Percentiles rank a stretch among this genome's conserved stretches.
These are phyloP conservation scores for Marasmius fiardii DNA, from an alignment of 1,284 basidiomycete genomes.

Conservation along the genomic window DNA sequence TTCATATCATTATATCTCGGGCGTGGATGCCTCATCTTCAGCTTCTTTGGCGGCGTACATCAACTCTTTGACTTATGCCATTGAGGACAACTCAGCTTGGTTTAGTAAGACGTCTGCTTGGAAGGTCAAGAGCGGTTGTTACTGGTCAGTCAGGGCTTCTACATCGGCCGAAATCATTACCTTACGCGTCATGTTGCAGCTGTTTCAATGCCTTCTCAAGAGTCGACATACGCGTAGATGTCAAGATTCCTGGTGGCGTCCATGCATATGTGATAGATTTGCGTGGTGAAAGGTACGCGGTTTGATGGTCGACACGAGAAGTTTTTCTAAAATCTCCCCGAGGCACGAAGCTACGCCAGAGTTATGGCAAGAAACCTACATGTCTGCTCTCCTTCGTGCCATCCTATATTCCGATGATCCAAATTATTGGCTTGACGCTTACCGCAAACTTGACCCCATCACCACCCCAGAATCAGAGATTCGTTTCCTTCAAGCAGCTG, in stretches of 20 bases:
- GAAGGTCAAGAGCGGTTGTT: conserved; percentile 93
- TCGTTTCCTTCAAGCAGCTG: conserved; percentile 89
- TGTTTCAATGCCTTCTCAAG: conserved; percentile 99
- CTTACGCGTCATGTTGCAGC: conserved; percentile 34
- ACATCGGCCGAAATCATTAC: background rate
- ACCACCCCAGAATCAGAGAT: conserved; percentile 86
- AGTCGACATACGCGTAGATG: conserved; percentile 95
- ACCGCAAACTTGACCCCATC: conserved; percentile 95
- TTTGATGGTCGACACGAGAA: background rate
- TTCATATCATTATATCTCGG: conserved; percentile 94
- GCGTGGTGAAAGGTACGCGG: conserved; percentile 82
- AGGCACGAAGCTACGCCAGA: conserved; percentile 91
- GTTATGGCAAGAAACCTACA: conserved; percentile 97
- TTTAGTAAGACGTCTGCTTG: conserved; percentile 86
- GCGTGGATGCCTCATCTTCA: conserved; percentile 95
- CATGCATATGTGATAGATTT: conserved; percentile 93
- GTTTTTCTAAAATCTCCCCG: background rate
- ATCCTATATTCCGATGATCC: conserved; percentile 97
- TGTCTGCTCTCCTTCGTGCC: conserved; percentile 88
- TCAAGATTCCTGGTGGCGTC: conserved; percentile 97
- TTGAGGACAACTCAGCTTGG: conserved; percentile 92
- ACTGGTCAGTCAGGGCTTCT: conserved; percentile 62
- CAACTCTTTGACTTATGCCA: conserved; percentile 93
- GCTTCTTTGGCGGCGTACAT: conserved; percentile 97
- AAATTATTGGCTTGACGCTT: conserved; percentile 88